Base-by-base conservation (phyloP, 805 yeast species). In the Ogataea wickerhamii region DNA sequence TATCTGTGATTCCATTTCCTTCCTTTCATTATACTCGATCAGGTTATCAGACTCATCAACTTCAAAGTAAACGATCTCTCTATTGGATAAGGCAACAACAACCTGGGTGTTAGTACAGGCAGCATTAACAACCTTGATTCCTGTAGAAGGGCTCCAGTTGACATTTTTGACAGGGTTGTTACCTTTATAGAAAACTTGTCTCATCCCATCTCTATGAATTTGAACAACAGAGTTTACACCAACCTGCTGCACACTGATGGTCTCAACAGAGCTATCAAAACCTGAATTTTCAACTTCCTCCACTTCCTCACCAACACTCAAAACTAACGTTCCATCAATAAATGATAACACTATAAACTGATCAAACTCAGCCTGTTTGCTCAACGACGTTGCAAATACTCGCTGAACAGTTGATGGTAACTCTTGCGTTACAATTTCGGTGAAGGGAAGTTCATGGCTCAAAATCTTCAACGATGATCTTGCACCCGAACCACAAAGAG, bases 71-170 rank as follows among this genome's bases (percentile, higher is more conserved):
- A 82, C 80, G 3, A 91, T 49, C 40, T 84, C 89, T 38, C 78
- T 69, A 51, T 81, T 85, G 2, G 93, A 80, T 4, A 93, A 60
- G 0, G 80, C 87, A 4, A 91, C 49, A 0, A 74, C 77, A 0
- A 89, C 65, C 58, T 93, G 98, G 2, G 73, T 69, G 18, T 70
- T 65, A 13, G 87, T 86, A 3, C 82, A 61, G 1, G 85, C 55
- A 0, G 87, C 81, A n/a, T 67, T 62, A 0, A 73, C 51, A 27
- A 93, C 70, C 18, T 72, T 66, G 16, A 80, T 74, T 2, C 93
- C 95, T 0, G 81, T 78, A 0, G 96, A 95, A 1, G 95, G 87
- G 20, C 60, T 66, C 98, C 98, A 93, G 44, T 82, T 82, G 11
- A 70, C 61, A 29, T 61, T 56, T 14, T 61, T 47, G 18, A 48